Conservation (phyloP, 2,329 filamentous ascomycete genomes). For the Pseudogymnoascus sp. region DNA sequence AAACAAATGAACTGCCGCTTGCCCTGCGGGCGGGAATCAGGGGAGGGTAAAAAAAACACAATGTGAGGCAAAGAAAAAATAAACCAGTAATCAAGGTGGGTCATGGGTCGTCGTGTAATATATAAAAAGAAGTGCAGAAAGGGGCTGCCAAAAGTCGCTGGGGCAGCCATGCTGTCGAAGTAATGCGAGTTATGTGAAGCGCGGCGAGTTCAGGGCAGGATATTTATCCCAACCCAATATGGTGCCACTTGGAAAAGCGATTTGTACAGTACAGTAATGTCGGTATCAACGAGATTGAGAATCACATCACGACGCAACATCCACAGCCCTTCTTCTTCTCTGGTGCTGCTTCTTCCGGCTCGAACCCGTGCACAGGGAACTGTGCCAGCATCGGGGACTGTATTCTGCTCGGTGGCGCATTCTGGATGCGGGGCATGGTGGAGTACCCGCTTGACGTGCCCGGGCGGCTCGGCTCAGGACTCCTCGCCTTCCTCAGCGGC, state of each 20-base stretch:
- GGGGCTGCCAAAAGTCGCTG: background rate
- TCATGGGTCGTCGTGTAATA: conserved; percentile 7
- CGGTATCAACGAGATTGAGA: background rate
- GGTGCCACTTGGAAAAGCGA: background rate
- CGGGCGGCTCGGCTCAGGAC: conserved; percentile 39
- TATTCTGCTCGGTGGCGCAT: conserved; percentile 30
- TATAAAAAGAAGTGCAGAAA: conserved; percentile 1
- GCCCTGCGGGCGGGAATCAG: conserved; percentile 8
- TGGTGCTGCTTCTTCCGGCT: conserved; percentile 36
- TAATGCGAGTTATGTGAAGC: background rate
- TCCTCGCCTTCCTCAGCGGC: conserved; percentile 47
- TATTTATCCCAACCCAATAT: background rate
- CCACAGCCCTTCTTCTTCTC: conserved; percentile 37
- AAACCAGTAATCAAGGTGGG: conserved; percentile 1
- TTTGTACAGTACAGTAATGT: background rate
- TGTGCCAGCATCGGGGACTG: conserved; percentile 27
- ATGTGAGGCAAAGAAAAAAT: background rate
- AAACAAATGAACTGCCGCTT: conserved; percentile 9
- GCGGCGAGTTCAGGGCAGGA: background rate
- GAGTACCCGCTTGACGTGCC: conserved; percentile 44
- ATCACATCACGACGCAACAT: conserved; percentile 45
- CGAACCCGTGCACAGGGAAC: conserved; percentile 23
- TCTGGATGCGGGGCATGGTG: conserved; percentile 53
- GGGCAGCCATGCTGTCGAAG: background rate
- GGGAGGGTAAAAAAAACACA: background rate